A percentile compares a stretch with the other conserved stretches of the same genome.
These are phyloP conservation scores for Globisporangium mamillatum DNA, from an alignment of 352 stramenopile species.

Conservation along the genomic window DNA sequence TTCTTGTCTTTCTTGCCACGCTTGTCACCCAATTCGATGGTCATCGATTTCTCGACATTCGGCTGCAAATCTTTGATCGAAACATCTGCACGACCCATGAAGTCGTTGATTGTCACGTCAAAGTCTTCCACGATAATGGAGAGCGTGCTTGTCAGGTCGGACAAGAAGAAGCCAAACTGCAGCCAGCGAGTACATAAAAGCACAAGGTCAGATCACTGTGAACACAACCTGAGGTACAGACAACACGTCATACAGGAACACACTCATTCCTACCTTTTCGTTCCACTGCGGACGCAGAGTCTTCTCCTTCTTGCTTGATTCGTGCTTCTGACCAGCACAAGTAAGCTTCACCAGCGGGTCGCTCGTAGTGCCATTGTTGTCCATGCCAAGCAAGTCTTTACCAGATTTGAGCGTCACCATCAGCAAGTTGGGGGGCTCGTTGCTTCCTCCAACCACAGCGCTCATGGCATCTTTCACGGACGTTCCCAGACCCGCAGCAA, in stretches of 20 bases:
- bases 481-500: slow-evolving; percentile 8
- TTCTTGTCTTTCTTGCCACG: slow-evolving; percentile 68
- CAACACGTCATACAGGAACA: neutral
- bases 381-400: slow-evolving; percentile 83
- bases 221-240: neutral
- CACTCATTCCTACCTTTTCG: slow-evolving; percentile 37
- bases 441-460: slow-evolving; percentile 8
- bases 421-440: slow-evolving; percentile 57
- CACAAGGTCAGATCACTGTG: neutral
- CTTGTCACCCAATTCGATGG: slow-evolving; percentile 58
- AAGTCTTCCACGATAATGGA: slow-evolving; percentile 65
- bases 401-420: slow-evolving; percentile 71
- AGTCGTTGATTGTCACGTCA: slow-evolving; percentile 77
- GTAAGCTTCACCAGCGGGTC: slow-evolving; percentile 87
- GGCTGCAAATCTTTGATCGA: slow-evolving; percentile 51
- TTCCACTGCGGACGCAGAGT: slow-evolving; percentile 76
- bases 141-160: slow-evolving; percentile 51
- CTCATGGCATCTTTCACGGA: slow-evolving; percentile 19
- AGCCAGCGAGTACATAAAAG: neutral
- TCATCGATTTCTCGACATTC: slow-evolving; percentile 53
- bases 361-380: slow-evolving; percentile 74
- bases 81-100: slow-evolving; percentile 69
- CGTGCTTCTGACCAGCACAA: slow-evolving; percentile 78
- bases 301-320: slow-evolving; percentile 70
- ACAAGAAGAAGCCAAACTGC: slow-evolving; percentile 65